Evolutionary conservation across 1,284 basidiomycete species (phyloP), one percentile per base, ranked within the genome.

Genomic region (Irpex lacteus): DNA sequence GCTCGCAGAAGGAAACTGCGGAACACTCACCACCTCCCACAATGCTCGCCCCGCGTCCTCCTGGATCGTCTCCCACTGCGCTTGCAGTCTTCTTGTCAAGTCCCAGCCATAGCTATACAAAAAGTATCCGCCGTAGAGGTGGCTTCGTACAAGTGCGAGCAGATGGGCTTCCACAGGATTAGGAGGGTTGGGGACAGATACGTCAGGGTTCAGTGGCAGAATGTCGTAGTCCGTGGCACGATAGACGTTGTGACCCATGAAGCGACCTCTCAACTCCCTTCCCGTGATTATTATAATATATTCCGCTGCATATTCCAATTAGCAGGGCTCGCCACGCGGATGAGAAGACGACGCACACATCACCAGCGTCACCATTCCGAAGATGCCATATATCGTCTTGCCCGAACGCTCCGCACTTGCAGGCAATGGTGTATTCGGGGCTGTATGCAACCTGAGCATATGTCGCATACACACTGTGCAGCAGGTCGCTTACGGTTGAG

Each of bases 61-160:
- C 53, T 85, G 80, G 65, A 80, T 76, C 52, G 79, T 77, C 66
- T 82, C 76, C 82, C 86, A 89, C 76, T 98, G 96, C 59, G 86
- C 84, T 82, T 99, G 96, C 69, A 98, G 77, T 62, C 92, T 85
- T 66, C 92, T 89, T 13, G 97, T 98, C 67, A 99, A 75, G 76
- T 98, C 96, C 84, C 90, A 97, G 4, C 84, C 87, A 77, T 98
- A 98, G 70, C 93, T 94, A 78, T 97, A 98, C 76, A 96, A 85
- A 74, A 98, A 94, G 67, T 85, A 81, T 59, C 94, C 93, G 4
- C 85, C 83, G 66, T 86, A 84, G 44, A 99, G 82, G 74, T 98
- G 96, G 36, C 91, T 89, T 70, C 92, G 90, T 63, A 98, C 87
- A 37, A 99, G 87, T 5, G 88, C 89, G 40, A 98, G 80, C 2